Base-by-base conservation (phyloP, 768 basidiomycete species). In the Coprinopsis cinerea region DNA sequence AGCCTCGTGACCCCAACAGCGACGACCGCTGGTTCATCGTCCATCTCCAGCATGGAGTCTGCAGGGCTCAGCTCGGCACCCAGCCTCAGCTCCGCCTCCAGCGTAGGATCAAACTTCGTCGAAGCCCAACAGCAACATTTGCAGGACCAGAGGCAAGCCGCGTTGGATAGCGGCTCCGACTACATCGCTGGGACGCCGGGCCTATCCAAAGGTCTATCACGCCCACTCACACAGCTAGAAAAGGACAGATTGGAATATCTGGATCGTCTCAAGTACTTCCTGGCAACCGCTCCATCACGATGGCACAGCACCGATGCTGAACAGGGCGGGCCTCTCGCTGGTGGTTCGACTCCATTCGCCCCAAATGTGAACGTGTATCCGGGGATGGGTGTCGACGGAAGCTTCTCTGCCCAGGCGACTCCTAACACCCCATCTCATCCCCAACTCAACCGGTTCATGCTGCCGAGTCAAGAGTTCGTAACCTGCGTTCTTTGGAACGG, bases 401-500 rank as follows among this genome's bases (percentile, higher is more conserved):
- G 36, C 55, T 49, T 50, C 54, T 24, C 57, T 53, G 50, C 60
- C 49, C 60, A 68, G 25, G 55, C 67, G 27, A 60, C 65, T 40
- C 75, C 77, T 47, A 70, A 76, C 32, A 63, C 71, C 34, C 75
- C 76, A n/a, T 68, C 78, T 1, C 88, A 92, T 62, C 87, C 87
- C 4, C 81, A 82, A 22, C 78, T 96, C 59, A 88, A 90, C 59
- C 79, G 92, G 25, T 96, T 96, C 66, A 76, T 84, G 32, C 79
- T 97, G 14, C 93, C 94, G 0, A 82, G 86, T 49, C 83, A 88
- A 44, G 93, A 90, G 64, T 86, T 83, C 59, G 89, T 97, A 35
- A 83, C 87, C 4, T 97, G 94, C 62, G 88, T 96, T 9, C 76
- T 91, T 15, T 97, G 94, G 94, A 82, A 83, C 44, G 86, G 92